A percentile compares a stretch with the other conserved stretches of the same genome.
phyloP scores from a whole-genome alignment of 768 basidiomycete species.

The Chalciporus piperatus region DNA sequence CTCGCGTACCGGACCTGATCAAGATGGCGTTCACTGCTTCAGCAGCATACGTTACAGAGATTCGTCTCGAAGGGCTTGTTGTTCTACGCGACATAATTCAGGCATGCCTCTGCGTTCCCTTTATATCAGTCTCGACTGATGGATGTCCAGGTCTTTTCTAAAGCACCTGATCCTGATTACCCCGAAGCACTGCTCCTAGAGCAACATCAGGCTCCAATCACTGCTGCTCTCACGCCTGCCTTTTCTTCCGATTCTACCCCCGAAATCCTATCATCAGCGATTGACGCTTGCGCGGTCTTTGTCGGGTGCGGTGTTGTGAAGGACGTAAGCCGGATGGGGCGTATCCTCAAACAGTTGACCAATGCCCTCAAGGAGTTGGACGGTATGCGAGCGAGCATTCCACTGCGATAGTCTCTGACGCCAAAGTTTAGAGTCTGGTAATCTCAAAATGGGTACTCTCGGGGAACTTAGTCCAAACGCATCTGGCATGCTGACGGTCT shows the following conservation, averaged over 20 bases:
- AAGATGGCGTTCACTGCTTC: slow-evolving; percentile 98
- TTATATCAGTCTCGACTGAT: slow-evolving; percentile 3
- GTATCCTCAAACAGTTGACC: slow-evolving; percentile 86
- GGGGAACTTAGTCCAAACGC: slow-evolving; percentile 90
- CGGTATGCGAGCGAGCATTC: slow-evolving; percentile 43
- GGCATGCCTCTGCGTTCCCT: slow-evolving; percentile 40
- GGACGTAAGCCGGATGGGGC: slow-evolving; percentile 87
- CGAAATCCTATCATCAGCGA: slow-evolving; percentile 89
- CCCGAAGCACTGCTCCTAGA: slow-evolving; percentile 87
- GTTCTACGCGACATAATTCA: slow-evolving; percentile 92
- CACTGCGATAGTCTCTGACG: slow-evolving; percentile 5
- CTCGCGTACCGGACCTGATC: slow-evolving; percentile 89
- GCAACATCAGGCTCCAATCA: slow-evolving; percentile 97
- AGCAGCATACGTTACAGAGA: slow-evolving; percentile 94
- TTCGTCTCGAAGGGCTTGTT: slow-evolving; percentile 84
- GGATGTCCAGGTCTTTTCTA: slow-evolving; percentile 71
- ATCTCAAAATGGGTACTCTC: slow-evolving; percentile 81
- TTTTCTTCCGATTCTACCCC: slow-evolving; percentile 95
- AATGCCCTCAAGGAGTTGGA: slow-evolving; percentile 87
- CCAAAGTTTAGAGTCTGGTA: slow-evolving; percentile 64
- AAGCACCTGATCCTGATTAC: slow-evolving; percentile 88
- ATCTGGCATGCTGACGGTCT: slow-evolving; percentile 90
- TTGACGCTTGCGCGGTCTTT: slow-evolving; percentile 91
- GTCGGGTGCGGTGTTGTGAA: slow-evolving; percentile 94
- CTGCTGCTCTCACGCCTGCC: slow-evolving; percentile 93